These are phyloP conservation scores for Colletotrichum noveboracense DNA, from an alignment of 2,329 filamentous ascomycete genomes.

Conservation along the genomic window DNA sequence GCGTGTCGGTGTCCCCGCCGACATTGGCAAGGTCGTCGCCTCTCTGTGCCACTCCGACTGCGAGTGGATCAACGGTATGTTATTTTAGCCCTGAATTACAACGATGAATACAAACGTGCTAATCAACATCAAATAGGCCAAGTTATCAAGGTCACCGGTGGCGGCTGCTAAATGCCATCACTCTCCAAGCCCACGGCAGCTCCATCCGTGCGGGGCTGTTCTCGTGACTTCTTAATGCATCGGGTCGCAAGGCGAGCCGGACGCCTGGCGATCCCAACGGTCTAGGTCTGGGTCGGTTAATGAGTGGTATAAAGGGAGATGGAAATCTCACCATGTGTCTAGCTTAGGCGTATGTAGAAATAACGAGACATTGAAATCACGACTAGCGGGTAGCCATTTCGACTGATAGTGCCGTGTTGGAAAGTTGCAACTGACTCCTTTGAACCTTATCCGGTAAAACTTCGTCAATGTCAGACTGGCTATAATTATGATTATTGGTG, in stretches of 20 bases:
- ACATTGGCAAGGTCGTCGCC: constrained; percentile 63
- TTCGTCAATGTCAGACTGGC: background rate
- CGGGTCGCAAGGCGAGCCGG: background rate
- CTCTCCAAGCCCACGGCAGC: background rate
- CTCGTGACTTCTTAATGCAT: constrained; percentile 6
- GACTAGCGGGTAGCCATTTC: background rate
- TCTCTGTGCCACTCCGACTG: constrained; percentile 62
- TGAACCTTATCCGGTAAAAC: background rate
- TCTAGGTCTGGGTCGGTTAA: background rate
- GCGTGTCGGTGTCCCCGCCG: constrained; percentile 61
- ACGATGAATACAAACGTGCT: constrained; percentile 52
- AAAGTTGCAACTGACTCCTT: background rate
- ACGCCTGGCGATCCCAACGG: background rate
- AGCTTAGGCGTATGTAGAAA: constrained; percentile 7
- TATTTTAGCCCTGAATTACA: background rate
- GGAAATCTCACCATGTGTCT: background rate
- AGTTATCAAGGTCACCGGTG: constrained; percentile 44
- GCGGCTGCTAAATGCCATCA: constrained; percentile 23
- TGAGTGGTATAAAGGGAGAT: background rate
- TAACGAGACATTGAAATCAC: background rate
- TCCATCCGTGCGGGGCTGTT: constrained; percentile 2
- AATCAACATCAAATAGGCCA: constrained; percentile 35
- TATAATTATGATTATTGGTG: fast-evolving
- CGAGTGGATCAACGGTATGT: constrained; percentile 69
- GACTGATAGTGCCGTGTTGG: background rate